phyloP scores from a whole-genome alignment of 495 filamentous ascomycete species.

The Wilcoxina mikolae region DNA sequence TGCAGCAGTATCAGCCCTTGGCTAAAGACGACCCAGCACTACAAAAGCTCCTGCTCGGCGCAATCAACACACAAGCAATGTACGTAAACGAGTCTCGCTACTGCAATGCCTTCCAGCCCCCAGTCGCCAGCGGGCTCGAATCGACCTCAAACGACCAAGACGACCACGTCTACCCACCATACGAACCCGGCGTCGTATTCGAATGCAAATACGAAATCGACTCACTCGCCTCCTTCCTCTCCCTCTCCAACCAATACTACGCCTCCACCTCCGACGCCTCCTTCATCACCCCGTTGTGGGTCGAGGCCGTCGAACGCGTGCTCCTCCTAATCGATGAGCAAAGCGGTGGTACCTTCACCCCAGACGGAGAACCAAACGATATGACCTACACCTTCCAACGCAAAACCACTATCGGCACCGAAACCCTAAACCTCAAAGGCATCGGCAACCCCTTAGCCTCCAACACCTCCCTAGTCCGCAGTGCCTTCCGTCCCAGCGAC shows the following conservation, averaged over 20 bases:
- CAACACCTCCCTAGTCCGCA: conserved; percentile 72
- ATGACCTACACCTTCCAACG: conserved; percentile 67
- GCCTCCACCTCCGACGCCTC: conserved; percentile 59
- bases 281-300: conserved; percentile 69
- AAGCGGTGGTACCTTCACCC: conserved; percentile 61
- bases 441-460: conserved; percentile 80
- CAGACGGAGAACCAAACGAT: conserved; percentile 48
- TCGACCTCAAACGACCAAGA: conserved; percentile 59
- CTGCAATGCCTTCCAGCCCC: conserved; percentile 97
- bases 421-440: conserved; percentile 70
- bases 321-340: conserved; percentile 63
- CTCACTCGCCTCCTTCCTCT: conserved; percentile 81
- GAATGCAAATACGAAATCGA: conserved; percentile 99
- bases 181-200: conserved; percentile 72
- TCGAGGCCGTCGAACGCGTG: conserved; percentile 58
- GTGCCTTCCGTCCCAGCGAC: conserved; percentile 90
- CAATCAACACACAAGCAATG: conserved; percentile 73
- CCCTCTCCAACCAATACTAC: conserved; percentile 72
- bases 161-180: conserved; percentile 72
- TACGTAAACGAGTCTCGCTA: conserved; percentile 80
- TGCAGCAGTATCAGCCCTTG: conserved; percentile 73
- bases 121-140: conserved; percentile 57
- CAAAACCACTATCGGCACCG: conserved; percentile 64
- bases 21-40: conserved; percentile 64
- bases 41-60: conserved; percentile 69